Evolutionary conservation across 2,329 filamentous ascomycete genomes (phyloP), one percentile per base, ranked within the genome.

Genomic region (Claviceps pazoutovae): DNA sequence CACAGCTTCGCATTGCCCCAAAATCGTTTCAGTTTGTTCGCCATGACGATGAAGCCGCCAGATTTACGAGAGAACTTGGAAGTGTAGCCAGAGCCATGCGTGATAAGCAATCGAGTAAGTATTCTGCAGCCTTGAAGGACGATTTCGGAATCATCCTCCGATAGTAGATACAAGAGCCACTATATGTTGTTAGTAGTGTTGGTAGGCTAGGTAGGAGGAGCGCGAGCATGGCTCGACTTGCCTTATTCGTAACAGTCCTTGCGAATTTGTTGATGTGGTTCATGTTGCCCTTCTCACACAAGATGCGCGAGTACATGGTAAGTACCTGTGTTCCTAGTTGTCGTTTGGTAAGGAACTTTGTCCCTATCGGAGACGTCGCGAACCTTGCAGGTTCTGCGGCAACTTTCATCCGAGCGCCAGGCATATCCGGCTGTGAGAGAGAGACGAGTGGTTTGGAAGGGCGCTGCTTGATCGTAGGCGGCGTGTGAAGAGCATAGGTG

Each of bases 171-270:
- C 14, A 98, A 71, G 14, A 95, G 77, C 90, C 90, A 96, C 84
- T 91, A 57, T 3, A 23, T 5, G 26, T 23, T 17, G 51, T 65
- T 52, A 63, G 56, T 37, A 19, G 5, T 26, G 5, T 26, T 19
- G n/a, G 21, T 16, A 23, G 19, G 9, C 14, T 11, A 6, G 16
- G 21, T n/a, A 26, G 14, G 11, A 16, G 21, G 8, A 37, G 38
- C 26, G 36, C 21, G 19, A 36, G 6, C n/a, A 51, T 46, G 52
- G 26, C 11, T 5, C 53, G 50, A 54, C 62, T 61, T 71, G 88
- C 86, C 76, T 95, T 95, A 59, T 95, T 95, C 21, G 91, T 96
- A 8, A 98, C 91, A 1, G 91, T 94, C 62, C 85, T 86, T 5
- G 89, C 88, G 71, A 98, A 97, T 60, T 89, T 93, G 62, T 83